These are phyloP conservation scores for Backusella mclennaniae DNA, from an alignment of 192 early-diverging fungal genomes.

Conservation along the genomic window DNA sequence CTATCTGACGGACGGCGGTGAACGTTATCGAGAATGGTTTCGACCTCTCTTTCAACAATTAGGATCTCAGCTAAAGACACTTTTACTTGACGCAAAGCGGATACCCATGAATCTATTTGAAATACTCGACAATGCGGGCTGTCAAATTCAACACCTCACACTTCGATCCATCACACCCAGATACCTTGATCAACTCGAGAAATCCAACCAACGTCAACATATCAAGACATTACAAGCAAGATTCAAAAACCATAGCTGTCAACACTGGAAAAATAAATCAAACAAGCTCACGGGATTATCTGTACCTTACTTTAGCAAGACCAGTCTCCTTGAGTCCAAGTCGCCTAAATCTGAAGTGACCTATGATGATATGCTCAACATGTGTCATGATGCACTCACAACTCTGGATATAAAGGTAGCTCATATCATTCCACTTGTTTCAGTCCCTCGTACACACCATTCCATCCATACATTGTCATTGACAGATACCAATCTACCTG, in stretches of 20 bases:
- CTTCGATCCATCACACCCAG: neutral
- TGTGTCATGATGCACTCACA: neutral
- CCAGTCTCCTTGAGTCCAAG: neutral
- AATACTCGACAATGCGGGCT: neutral
- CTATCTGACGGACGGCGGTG: neutral
- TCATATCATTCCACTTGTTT: neutral
- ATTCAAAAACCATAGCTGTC: neutral
- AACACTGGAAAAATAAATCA: neutral
- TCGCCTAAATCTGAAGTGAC: neutral
- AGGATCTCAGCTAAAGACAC: neutral
- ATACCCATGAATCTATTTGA: neutral
- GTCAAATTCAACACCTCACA: neutral
- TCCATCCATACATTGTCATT: neutral
- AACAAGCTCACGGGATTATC: neutral
- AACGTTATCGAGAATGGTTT: neutral
- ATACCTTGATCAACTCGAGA: neutral
- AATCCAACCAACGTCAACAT: neutral
- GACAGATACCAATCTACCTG: neutral
- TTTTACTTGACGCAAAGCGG: neutral
- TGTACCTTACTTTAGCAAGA: neutral
- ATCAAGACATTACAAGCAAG: neutral
- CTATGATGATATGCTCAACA: neutral
- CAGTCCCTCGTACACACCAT: neutral
- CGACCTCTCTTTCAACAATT: neutral
- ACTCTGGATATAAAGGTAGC: neutral